phyloP scores from a whole-genome alignment of 192 early-diverging fungal genomes.

The Obelidium mucronatum region DNA sequence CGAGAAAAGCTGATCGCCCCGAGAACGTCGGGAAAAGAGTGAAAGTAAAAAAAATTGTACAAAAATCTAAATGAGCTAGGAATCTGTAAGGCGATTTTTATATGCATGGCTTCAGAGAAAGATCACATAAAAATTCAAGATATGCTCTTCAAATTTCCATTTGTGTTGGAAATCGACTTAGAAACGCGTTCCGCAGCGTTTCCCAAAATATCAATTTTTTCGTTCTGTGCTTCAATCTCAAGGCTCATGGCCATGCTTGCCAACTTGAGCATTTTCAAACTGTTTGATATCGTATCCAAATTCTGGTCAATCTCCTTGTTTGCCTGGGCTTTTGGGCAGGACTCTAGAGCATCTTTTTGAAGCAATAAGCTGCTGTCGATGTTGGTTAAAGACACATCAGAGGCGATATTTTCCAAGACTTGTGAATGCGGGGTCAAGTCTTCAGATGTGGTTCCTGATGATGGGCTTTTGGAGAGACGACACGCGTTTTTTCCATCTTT shows the following conservation, averaged over 20 bases:
- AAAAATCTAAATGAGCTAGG: too few relatives aligned
- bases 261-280: conserved; percentile 21
- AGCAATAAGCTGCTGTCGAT: not conserved
- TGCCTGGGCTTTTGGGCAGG: not conserved
- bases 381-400: not conserved
- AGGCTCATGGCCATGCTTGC: conserved; percentile 26
- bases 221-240: conserved; percentile 32
- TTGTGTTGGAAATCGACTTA: not conserved
- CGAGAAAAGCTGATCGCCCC: not conserved
- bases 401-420: conserved; percentile 1
- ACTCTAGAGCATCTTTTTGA: too few relatives aligned
- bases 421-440: not conserved
- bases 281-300: conserved; percentile 22
- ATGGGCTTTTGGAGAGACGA: too few relatives aligned
- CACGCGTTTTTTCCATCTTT: not conserved
- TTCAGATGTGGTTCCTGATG: not conserved
- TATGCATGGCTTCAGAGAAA: too few relatives aligned
- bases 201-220: not conserved
- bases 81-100: too few relatives aligned
- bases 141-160: not conserved
- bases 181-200: not conserved
- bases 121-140: too few relatives aligned
- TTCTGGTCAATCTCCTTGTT: conserved; percentile 18
- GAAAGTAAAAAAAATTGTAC: too few relatives aligned
- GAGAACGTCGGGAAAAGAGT: too few relatives aligned